These are phyloP conservation scores for Moniliella sp. DNA, from an alignment of 1,284 basidiomycete genomes.

Conservation along the genomic window DNA sequence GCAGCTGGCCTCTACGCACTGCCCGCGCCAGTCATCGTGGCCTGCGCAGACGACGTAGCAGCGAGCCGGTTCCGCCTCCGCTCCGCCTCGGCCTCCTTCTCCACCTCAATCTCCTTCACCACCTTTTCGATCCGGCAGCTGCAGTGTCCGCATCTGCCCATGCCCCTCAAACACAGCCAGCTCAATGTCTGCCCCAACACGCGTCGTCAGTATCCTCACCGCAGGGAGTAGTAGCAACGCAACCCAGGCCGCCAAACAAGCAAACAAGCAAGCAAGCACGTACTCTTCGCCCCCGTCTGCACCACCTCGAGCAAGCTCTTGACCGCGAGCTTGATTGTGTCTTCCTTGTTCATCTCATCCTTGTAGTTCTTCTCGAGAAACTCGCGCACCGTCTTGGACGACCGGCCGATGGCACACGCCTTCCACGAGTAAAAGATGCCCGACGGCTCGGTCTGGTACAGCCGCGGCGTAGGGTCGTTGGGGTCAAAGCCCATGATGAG, in stretches of 20 bases:
- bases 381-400: constrained; percentile 91
- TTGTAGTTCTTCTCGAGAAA: constrained; percentile 97
- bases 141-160: constrained; percentile 21
- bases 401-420: constrained; percentile 74
- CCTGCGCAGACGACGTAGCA: constrained; percentile 27
- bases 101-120: constrained; percentile 25
- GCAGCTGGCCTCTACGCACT: too few species aligned
- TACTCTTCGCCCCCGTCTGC: constrained; percentile 85
- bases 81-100: constrained; percentile 31
- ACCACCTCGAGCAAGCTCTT: constrained; percentile 93
- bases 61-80: constrained; percentile 26
- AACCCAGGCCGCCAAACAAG: background rate
- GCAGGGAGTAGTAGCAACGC: background rate
- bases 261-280: constrained; percentile 1
- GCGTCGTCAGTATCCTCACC: background rate
- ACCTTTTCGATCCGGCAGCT: constrained; percentile 24
- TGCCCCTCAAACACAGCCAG: constrained; percentile 27
- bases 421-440: constrained; percentile 96
- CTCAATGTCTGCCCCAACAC: constrained; percentile 15
- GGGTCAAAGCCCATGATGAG: constrained; percentile 93
- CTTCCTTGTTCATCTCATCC: constrained; percentile 65
- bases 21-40: constrained; percentile 10
- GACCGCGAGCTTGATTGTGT: constrained; percentile 78
- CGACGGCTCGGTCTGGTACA: constrained; percentile 92
- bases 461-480: constrained; percentile 55